These are phyloP conservation scores for Ustilago lituana DNA, from an alignment of 1,284 basidiomycete species.

Conservation along the genomic window DNA sequence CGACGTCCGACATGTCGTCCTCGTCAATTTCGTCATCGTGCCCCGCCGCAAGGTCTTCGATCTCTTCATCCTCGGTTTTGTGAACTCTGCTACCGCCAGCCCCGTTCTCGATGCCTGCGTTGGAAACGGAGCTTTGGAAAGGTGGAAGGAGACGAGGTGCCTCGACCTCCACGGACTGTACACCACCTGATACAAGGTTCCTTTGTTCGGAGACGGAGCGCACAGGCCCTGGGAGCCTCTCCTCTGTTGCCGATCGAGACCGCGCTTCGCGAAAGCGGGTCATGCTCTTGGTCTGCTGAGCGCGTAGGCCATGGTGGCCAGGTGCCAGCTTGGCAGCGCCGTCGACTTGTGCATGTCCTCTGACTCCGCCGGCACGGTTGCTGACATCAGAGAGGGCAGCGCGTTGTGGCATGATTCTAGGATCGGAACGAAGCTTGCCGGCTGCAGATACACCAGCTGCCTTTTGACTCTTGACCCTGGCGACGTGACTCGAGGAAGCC, in stretches of 20 bases:
- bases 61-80: constrained; percentile 22
- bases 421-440: constrained; percentile 24
- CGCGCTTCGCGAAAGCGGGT: constrained; percentile 37
- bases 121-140: constrained; percentile 25
- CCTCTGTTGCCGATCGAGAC: constrained; percentile 31
- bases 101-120: constrained; percentile 5
- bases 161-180: constrained; percentile 46
- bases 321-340: constrained; percentile 25
- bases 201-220: constrained; percentile 33
- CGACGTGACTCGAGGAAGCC: constrained; percentile 28
- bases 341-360: constrained; percentile 11
- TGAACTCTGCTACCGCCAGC: constrained; percentile 11
- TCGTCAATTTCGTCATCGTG: constrained; percentile 23
- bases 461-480: constrained; percentile 30
- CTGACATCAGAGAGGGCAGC: constrained; percentile 47
- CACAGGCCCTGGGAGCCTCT: constrained; percentile 17
- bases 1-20: constrained; percentile 44
- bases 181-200: constrained; percentile 20
- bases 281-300: constrained; percentile 42
- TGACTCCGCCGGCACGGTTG: constrained; percentile 26
- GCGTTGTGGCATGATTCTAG: constrained; percentile 32
- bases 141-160: constrained; percentile 31
- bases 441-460: constrained; percentile 8
- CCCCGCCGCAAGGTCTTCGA: constrained; percentile 16
- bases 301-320: constrained; percentile 32